These are phyloP conservation scores for Mrakiaceae sp. DNA, from an alignment of 1,284 basidiomycete genomes.

Conservation along the genomic window DNA sequence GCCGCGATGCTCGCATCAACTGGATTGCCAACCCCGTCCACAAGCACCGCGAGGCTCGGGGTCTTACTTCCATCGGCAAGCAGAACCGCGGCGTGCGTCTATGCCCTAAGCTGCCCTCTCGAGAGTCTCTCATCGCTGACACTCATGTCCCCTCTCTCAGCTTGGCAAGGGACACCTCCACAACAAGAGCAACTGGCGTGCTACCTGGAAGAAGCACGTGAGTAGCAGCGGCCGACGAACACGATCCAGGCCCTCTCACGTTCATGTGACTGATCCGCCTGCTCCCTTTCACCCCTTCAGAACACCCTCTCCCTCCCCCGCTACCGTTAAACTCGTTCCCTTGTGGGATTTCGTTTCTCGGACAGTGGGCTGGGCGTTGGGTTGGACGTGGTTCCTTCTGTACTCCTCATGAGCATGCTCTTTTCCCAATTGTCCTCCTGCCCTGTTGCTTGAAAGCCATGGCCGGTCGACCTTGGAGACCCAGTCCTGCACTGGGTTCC, in stretches of 20 bases:
- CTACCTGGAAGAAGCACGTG: constrained; percentile 85
- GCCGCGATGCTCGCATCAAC: constrained; percentile 93
- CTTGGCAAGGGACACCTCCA: constrained; percentile 89
- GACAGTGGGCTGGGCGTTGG: no score
- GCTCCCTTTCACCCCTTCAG: no score
- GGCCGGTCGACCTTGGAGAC: no score
- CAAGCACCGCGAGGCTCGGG: constrained; percentile 96
- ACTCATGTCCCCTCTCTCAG: constrained; percentile 58
- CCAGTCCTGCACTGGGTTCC: no score
- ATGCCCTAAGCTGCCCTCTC: background rate
- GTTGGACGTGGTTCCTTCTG: no score
- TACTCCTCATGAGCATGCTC: no score
- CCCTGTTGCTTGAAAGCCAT: no score
- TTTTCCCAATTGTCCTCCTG: no score
- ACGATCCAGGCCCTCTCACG: constrained; percentile 68
- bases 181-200: constrained; percentile 86
- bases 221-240: constrained; percentile 39
- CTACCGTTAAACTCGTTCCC: no score
- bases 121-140: background rate
- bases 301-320: no score
- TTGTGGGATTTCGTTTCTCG: no score
- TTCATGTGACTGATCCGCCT: no score
- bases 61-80: constrained; percentile 93
- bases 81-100: constrained; percentile 46
- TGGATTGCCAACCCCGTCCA: constrained; percentile 98